Percentiles rank a stretch among this genome's conserved stretches.
Conservation (phyloP, 2,329 filamentous ascomycete species). For the Diaporthe nobilis region DNA sequence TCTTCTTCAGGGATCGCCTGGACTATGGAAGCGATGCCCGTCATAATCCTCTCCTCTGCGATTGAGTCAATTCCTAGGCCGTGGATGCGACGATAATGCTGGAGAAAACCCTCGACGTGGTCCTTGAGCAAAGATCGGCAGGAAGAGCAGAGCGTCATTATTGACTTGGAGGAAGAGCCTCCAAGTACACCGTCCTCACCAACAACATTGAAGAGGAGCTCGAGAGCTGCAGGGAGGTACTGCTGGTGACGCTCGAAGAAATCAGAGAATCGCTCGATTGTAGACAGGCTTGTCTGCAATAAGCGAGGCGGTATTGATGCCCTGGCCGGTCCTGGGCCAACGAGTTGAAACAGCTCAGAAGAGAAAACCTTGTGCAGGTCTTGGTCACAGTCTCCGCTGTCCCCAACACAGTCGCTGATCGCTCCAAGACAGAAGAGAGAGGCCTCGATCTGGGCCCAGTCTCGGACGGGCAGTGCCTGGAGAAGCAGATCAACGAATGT, state of each 20-base stretch:
- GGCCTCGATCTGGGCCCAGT: slow-evolving; percentile 73
- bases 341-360: slow-evolving; percentile 69
- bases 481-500: slow-evolving; percentile 70
- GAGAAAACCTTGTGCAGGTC: slow-evolving; percentile 74
- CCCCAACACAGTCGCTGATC: slow-evolving; percentile 75
- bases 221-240: slow-evolving; percentile 78
- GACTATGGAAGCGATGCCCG: slow-evolving; percentile 81
- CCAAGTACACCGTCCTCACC: slow-evolving; percentile 71
- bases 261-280: slow-evolving; percentile 80
- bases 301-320: slow-evolving; percentile 71
- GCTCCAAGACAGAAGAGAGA: slow-evolving; percentile 75
- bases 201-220: slow-evolving; percentile 80
- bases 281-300: slow-evolving; percentile 76
- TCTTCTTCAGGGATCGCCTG: slow-evolving; percentile 76
- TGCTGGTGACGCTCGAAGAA: slow-evolving; percentile 81
- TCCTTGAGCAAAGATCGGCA: slow-evolving; percentile 78
- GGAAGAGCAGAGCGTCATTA: slow-evolving; percentile 80
- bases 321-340: slow-evolving; percentile 60
- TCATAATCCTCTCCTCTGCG: slow-evolving; percentile 80
- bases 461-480: slow-evolving; percentile 61
- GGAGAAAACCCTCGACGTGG: slow-evolving; percentile 77
- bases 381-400: slow-evolving; percentile 70
- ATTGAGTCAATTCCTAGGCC: slow-evolving; percentile 71
- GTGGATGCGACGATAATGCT: slow-evolving; percentile 70
- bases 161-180: slow-evolving; percentile 80